Conservation (phyloP, 441 rosid species). For the Bocquillonia castaneifolia region DNA sequence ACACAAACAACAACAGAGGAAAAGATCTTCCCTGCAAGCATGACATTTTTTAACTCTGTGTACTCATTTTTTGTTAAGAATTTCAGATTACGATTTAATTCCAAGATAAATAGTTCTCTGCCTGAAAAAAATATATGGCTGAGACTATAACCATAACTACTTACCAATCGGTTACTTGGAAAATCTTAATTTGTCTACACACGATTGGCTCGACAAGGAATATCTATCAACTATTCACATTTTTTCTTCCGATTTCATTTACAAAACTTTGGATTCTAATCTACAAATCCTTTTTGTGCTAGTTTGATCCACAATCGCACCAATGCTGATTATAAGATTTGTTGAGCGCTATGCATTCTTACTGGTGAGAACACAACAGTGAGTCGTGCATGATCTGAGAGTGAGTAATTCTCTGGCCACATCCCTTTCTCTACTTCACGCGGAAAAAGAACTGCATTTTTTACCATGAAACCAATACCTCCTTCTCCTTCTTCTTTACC, state of each 20-base stretch:
- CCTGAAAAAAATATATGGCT: conserved; percentile 26
- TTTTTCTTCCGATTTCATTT: neutral
- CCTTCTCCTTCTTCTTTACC: conserved; percentile 40
- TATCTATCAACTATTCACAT: neutral
- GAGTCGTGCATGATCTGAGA: conserved; percentile 89
- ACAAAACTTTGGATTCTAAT: conserved; percentile 12
- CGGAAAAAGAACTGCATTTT: conserved; percentile 70
- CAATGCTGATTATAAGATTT: neutral
- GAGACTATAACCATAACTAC: neutral
- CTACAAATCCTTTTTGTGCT: conserved; percentile 4
- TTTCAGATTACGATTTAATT: neutral
- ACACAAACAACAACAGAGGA: too few relatives aligned
- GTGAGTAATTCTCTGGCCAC: conserved; percentile 86
- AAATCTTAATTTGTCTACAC: neutral
- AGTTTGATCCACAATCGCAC: conserved; percentile 17
- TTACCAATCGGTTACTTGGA: neutral
- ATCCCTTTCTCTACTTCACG: conserved; percentile 77
- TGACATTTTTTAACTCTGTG: too few relatives aligned
- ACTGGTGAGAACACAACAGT: conserved; percentile 74
- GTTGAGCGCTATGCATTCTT: conserved; percentile 39
- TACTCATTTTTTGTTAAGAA: neutral
- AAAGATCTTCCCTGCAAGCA: too few relatives aligned
- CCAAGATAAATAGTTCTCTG: neutral
- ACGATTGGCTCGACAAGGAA: neutral
- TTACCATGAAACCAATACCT: conserved; percentile 61